These are phyloP conservation scores for Breviolum minutum DNA, from an alignment of 73 alveolate species.

Conservation along the genomic window DNA sequence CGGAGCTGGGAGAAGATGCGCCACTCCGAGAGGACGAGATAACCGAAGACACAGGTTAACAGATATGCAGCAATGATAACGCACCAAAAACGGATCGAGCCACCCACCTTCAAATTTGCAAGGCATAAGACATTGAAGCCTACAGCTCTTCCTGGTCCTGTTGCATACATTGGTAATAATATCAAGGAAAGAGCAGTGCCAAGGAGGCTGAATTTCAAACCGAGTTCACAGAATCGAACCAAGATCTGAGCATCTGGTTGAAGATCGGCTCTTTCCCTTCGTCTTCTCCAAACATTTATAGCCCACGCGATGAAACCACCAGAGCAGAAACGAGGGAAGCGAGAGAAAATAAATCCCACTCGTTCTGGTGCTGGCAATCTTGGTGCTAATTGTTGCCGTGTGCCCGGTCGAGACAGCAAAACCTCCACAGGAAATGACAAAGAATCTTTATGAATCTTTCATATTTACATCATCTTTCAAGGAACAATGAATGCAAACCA, in stretches of 20 bases:
- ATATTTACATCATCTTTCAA: not conserved
- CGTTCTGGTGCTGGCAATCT: constrained; percentile 75
- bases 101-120: constrained; percentile 30
- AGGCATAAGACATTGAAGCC: constrained; percentile 79
- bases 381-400: constrained; percentile 51
- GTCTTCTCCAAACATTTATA: not conserved
- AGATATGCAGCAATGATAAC: constrained; percentile 64
- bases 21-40: constrained; percentile 59
- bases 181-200: constrained; percentile 67
- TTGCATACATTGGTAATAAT: constrained; percentile 54
- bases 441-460: not conserved
- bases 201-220: constrained; percentile 63
- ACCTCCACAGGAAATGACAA: not conserved
- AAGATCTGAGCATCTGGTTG: constrained; percentile 62
- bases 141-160: constrained; percentile 56
- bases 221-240: constrained; percentile 86
- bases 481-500: not conserved
- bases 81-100: constrained; percentile 89
- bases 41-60: constrained; percentile 49
- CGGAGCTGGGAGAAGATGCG: constrained; percentile 32
- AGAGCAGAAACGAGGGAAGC: constrained; percentile 8
- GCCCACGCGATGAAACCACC: constrained; percentile 85
- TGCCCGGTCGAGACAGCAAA: not conserved
- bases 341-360: constrained; percentile 14
- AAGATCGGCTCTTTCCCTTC: not conserved